Evolutionary conservation across 805 yeast species (phyloP).

Genomic region (Teunomyces tritomae): DNA sequence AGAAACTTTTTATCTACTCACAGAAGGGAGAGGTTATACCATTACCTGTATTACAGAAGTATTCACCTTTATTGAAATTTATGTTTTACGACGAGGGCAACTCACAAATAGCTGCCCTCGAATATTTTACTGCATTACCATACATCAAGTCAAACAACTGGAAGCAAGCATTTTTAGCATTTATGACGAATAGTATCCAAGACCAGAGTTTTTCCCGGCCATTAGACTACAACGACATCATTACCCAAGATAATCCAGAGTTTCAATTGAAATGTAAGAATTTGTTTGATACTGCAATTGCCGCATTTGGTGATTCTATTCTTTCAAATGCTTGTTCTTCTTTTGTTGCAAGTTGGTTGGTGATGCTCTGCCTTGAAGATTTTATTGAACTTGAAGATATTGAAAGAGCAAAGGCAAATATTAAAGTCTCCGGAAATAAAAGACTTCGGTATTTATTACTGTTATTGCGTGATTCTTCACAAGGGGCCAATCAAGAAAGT

Average conservation of each 20-base stretch:
- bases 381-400: slow-evolving; percentile 26
- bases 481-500: slow-evolving; percentile 26
- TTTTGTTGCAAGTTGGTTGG: slow-evolving; percentile 31
- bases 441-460: slow-evolving; percentile 30
- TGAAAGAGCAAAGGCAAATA: slow-evolving; percentile 17
- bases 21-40: slow-evolving; percentile 28
- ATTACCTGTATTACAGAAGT: slow-evolving; percentile 23
- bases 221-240: slow-evolving; percentile 27
- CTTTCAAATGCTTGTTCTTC: slow-evolving; percentile 14
- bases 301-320: slow-evolving; percentile 28
- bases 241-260: slow-evolving; percentile 17
- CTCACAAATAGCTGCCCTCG: slow-evolving; percentile 20
- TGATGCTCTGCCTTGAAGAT: slow-evolving; percentile 33
- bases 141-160: slow-evolving; percentile 31
- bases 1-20: slow-evolving; percentile 24
- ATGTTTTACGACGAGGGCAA: slow-evolving; percentile 27
- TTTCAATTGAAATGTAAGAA: slow-evolving; percentile 23
- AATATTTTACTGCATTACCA: slow-evolving; percentile 22
- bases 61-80: slow-evolving; percentile 33
- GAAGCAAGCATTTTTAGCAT: slow-evolving; percentile 35
- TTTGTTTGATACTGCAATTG: slow-evolving; percentile 31
- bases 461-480: slow-evolving; percentile 28
- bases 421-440: slow-evolving; percentile 27
- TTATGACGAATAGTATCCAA: slow-evolving; percentile 28
- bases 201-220: slow-evolving; percentile 39